Conservation (phyloP, 176 grass and related monocot species). For the Eleusine coracana region DNA sequence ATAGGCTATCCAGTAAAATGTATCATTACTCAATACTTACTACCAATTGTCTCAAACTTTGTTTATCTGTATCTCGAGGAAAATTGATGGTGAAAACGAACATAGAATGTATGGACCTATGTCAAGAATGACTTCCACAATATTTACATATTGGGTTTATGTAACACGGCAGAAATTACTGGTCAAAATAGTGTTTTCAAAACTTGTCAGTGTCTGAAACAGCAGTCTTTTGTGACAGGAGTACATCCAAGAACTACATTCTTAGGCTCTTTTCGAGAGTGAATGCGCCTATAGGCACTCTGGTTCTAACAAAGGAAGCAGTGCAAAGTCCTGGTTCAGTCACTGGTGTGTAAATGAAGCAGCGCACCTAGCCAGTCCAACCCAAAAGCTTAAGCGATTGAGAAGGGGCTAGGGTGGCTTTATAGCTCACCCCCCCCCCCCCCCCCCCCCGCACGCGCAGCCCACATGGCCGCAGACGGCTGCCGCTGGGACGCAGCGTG, state of each 20-base stretch:
- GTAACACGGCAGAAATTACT: not conserved
- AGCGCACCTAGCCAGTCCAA: too few relatives aligned
- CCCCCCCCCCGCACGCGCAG: too few relatives aligned
- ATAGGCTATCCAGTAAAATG: not conserved
- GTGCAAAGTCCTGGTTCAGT: not conserved
- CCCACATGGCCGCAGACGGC: too few relatives aligned
- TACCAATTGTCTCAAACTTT: not conserved
- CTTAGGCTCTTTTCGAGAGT: not conserved
- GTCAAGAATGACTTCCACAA: too few relatives aligned
- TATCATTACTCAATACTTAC: not conserved
- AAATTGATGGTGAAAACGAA: not conserved
- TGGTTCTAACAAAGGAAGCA: not conserved
- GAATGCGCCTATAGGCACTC: not conserved
- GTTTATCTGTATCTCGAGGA: too few relatives aligned
- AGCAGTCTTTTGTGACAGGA: not conserved
- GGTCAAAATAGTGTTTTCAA: not conserved
- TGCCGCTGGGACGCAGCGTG: too few relatives aligned
- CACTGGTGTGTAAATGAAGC: too few relatives aligned
- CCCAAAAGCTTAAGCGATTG: too few relatives aligned
- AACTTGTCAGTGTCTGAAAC: not conserved
- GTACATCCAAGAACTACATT: not conserved
- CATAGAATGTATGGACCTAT: too few relatives aligned
- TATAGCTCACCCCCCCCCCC: too few relatives aligned
- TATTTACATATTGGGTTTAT: not conserved
- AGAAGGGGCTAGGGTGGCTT: too few relatives aligned